Evolutionary conservation across 495 filamentous ascomycete genomes (phyloP), one percentile per base, ranked within the genome.

Genomic region (Neurospora tetrasperma): DNA sequence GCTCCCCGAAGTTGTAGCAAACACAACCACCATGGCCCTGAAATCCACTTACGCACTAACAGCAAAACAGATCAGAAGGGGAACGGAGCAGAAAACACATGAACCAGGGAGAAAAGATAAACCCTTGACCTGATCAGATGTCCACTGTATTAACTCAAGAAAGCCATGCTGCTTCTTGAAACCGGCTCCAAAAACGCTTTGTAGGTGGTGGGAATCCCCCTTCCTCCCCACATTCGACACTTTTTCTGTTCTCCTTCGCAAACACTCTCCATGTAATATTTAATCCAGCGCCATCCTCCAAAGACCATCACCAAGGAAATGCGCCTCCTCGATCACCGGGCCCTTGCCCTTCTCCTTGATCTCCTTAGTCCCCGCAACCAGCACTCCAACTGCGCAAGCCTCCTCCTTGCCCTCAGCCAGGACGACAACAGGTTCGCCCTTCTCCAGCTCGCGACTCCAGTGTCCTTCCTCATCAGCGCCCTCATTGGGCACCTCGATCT

Each of bases 251-350:
- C n/a, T 9, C 2, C 41, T 62, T 18, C 44, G 42, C 23, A 35
- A 18, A 20, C 38, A 18, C 14, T 14, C 41, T 27, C 23, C n/a
- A 1, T 43, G 43, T 46, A 31, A 1, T 31, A 31, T 46, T 74
- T 80, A 97, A 80, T 94, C 92, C 72, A 92, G 81, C 73, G 81
- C 83, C 81, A 96, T 82, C 83, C 84, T 90, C 96, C 96, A 99
- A 74, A 99, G 81, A 71, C 95, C 96, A 88, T 99, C 96, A 8
- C 96, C 96, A 66, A 98, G 79, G 86, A 90, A 98, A 89, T 98
- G 95, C 70, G 91, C 92, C 73, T 91, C 89, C 85, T 99, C 96
- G 77, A 98, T 91, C 31, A 92, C 96, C 42, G 94, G 90, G 1
- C 94, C 96, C 84, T 97, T 97, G 74, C 92, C 92, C 84, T 95